A percentile compares a stretch with the other conserved stretches of the same genome.
These are phyloP conservation scores for Coix lacrymajobi DNA, from an alignment of 176 grass and related monocot species.

Conservation along the genomic window DNA sequence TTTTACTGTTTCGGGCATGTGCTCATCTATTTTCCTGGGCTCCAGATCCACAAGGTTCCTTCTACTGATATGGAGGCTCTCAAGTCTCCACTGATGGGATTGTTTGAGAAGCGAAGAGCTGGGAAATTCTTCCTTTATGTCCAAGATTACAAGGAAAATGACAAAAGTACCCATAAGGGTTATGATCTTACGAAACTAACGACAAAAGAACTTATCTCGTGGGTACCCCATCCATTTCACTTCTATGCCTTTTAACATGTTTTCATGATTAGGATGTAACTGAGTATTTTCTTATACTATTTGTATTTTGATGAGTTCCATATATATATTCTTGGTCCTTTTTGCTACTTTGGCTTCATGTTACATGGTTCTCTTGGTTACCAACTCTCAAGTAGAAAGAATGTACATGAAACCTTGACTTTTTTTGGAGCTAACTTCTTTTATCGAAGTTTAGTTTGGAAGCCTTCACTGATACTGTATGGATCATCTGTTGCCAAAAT, in stretches of 20 bases:
- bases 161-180: slow-evolving; percentile 81
- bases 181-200: slow-evolving; percentile 63
- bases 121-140: slow-evolving; percentile 93
- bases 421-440: neutral
- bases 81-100: slow-evolving; percentile 89
- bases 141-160: slow-evolving; percentile 83
- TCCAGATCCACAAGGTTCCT: slow-evolving; percentile 86
- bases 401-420: neutral
- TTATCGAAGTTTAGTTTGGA: neutral
- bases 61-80: slow-evolving; percentile 92
- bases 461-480: neutral
- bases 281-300: neutral
- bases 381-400: neutral
- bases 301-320: neutral
- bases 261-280: neutral
- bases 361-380: neutral
- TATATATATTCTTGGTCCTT: neutral
- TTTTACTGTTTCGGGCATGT: neutral
- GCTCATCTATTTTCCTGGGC: neutral
- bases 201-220: slow-evolving; percentile 83
- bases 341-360: neutral
- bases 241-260: neutral
- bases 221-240: slow-evolving; percentile 32
- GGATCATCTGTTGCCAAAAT: neutral
- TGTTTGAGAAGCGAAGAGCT: slow-evolving; percentile 89